Percentiles rank a stretch among this genome's conserved stretches.
Conservation (phyloP, 2,329 filamentous ascomycete genomes). For the Coniochaeta ligniaria region DNA sequence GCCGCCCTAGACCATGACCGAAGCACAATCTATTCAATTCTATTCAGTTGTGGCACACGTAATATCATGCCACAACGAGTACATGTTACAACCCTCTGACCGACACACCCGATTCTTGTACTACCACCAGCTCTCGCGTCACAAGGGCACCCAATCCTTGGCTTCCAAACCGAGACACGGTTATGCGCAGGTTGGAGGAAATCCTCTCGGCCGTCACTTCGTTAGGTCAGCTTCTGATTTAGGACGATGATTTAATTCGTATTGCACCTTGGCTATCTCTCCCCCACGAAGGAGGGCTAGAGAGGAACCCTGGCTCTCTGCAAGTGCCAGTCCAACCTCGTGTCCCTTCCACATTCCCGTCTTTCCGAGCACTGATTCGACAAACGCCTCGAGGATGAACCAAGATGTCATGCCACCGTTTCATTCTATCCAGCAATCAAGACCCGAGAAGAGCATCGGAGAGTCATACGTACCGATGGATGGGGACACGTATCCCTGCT, state of each 20-base stretch:
- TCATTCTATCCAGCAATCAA: neutral
- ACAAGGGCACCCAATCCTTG: neutral
- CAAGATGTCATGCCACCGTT: neutral
- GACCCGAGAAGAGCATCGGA: neutral
- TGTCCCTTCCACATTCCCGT: neutral
- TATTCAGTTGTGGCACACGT: neutral
- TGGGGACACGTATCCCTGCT: neutral
- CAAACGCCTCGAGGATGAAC: neutral
- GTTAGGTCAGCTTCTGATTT: neutral
- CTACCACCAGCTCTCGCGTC: neutral
- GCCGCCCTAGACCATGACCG: neutral
- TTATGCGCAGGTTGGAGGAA: neutral
- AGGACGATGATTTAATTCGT: neutral
- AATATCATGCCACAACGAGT: neutral
- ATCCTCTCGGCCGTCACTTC: neutral
- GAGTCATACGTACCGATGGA: neutral
- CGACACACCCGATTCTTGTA: neutral
- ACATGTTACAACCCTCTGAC: neutral
- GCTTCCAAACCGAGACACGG: too few relatives aligned
- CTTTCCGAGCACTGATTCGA: neutral
- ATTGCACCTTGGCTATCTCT: too few relatives aligned
- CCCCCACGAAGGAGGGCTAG: too few relatives aligned
- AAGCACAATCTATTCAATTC: neutral
- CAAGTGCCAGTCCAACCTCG: neutral
- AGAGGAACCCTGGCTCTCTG: too few relatives aligned